phyloP scores from a whole-genome alignment of 371 early-diverging fungal genomes.

The Rhizomucor pusillus region DNA sequence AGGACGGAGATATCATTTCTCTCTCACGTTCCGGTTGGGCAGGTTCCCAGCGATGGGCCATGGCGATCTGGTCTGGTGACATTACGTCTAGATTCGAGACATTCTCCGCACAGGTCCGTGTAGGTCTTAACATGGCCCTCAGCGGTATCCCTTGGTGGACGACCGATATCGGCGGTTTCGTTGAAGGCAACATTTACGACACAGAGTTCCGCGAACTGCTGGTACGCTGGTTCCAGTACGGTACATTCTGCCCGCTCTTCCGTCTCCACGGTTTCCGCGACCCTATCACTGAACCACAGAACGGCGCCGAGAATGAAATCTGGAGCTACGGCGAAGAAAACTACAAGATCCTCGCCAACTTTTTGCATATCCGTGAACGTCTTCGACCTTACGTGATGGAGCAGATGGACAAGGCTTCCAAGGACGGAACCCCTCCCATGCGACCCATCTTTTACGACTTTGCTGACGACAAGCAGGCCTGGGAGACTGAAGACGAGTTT shows the following conservation, averaged over 20 bases:
- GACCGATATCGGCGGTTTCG: conserved; percentile 22
- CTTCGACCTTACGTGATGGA: conserved; percentile 18
- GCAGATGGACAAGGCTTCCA: conserved; percentile 16
- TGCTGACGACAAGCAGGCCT: conserved; percentile 29
- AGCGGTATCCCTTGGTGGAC: conserved; percentile 23
- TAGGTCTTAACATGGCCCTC: conserved; percentile 17
- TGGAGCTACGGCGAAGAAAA: conserved; percentile 18
- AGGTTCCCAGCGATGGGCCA: conserved; percentile 17
- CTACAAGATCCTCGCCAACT: conserved; percentile 11
- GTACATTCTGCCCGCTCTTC: conserved; percentile 18
- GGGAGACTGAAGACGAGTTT: conserved; percentile 32
- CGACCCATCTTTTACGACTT: conserved; percentile 50
- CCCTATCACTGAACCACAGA: conserved; percentile 11
- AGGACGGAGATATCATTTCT: conserved; percentile 15
- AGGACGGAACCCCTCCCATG: conserved; percentile 44
- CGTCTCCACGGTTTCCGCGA: conserved; percentile 23
- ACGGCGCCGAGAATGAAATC: conserved; percentile 15
- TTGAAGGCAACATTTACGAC: conserved; percentile 19
- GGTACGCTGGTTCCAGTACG: conserved; percentile 24
- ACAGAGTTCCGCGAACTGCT: conserved; percentile 12
- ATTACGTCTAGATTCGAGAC: conserved; percentile 10
- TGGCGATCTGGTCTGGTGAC: conserved; percentile 18
- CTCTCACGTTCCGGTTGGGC: conserved; percentile 19
- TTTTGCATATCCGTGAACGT: conserved; percentile 16
- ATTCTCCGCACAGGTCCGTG: conserved; percentile 15